phyloP scores from a whole-genome alignment of 2,329 filamentous ascomycete species.

The Penicillium sp. region DNA sequence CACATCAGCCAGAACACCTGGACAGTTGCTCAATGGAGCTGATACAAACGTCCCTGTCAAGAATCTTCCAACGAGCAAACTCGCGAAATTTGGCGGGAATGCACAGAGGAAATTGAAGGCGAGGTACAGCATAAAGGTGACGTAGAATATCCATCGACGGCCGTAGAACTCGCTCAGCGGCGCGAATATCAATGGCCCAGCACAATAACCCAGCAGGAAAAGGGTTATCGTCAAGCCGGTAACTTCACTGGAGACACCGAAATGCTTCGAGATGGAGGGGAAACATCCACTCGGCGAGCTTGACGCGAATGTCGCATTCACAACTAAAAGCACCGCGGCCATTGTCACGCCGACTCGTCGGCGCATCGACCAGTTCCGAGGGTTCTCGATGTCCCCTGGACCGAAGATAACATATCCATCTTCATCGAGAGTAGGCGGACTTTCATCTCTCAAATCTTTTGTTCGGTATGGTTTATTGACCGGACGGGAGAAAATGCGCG shows the following conservation, averaged over 20 bases:
- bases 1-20: conserved; percentile 57
- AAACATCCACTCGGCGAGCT: conserved; percentile 44
- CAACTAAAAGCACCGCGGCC: conserved; percentile 37
- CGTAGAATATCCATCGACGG: conserved; percentile 52
- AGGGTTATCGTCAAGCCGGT: conserved; percentile 62
- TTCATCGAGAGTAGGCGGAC: conserved; percentile 50
- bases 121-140: conserved; percentile 40
- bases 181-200: conserved; percentile 64
- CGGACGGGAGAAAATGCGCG: conserved; percentile 53
- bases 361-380: conserved; percentile 59
- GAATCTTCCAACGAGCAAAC: conserved; percentile 58
- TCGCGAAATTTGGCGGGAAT: conserved; percentile 57
- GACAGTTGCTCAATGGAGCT: conserved; percentile 47
- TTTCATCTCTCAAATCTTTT: conserved; percentile 38
- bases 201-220: conserved; percentile 66
- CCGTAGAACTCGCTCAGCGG: conserved; percentile 68
- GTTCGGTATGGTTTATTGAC: conserved; percentile 57
- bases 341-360: conserved; percentile 35
- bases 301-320: conserved; percentile 60
- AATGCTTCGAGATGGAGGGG: conserved; percentile 47
- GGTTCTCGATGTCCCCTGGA: conserved; percentile 57
- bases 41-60: conserved; percentile 58
- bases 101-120: conserved; percentile 50
- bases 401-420: conserved; percentile 56
- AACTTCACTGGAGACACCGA: conserved; percentile 52